These are phyloP conservation scores for Tetratostichococcus sp. DNA, from an alignment of 139 green algal species.

Conservation along the genomic window DNA sequence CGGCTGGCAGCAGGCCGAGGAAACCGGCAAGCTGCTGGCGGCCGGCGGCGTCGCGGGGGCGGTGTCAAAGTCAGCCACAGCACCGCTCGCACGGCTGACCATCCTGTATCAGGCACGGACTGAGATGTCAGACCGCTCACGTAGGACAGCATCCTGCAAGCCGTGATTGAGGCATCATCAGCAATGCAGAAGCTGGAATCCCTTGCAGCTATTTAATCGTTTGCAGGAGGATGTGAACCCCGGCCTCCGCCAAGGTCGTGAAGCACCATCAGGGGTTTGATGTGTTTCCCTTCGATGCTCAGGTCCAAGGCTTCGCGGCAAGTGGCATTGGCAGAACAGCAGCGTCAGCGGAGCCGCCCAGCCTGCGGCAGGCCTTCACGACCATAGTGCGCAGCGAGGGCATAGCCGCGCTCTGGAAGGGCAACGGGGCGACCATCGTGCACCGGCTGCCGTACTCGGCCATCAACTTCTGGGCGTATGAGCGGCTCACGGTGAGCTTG, in stretches of 20 bases:
- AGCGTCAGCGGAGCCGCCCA: not conserved
- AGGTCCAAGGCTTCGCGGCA: not conserved
- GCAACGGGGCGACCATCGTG: constrained; percentile 69
- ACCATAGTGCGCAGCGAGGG: constrained; percentile 70
- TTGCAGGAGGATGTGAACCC: too few relatives aligned
- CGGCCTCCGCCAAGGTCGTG: too few relatives aligned
- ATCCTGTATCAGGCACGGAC: constrained; percentile 96
- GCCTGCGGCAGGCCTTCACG: constrained; percentile 29
- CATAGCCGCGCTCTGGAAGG: constrained; percentile 46
- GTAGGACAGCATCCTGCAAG: too few relatives aligned
- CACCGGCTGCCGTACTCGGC: constrained; percentile 95
- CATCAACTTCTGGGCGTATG: constrained; percentile 93
- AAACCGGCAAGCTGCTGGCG: constrained; percentile 56
- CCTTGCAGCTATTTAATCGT: too few relatives aligned
- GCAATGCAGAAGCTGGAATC: too few relatives aligned
- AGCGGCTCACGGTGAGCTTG: constrained; percentile 44
- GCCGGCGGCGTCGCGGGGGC: constrained; percentile 86
- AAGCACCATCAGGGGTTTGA: too few relatives aligned
- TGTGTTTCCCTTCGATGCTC: not conserved
- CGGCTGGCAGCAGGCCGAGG: not conserved
- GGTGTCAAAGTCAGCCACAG: constrained; percentile 82
- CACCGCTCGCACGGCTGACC: constrained; percentile 86
- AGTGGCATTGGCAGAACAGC: not conserved
- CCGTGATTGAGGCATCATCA: too few relatives aligned
- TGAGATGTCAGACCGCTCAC: not conserved